Evolutionary conservation across 2,329 filamentous ascomycete species (phyloP), one percentile per base, ranked within the genome.

Genomic region (Sclerotiophoma versabilis): DNA sequence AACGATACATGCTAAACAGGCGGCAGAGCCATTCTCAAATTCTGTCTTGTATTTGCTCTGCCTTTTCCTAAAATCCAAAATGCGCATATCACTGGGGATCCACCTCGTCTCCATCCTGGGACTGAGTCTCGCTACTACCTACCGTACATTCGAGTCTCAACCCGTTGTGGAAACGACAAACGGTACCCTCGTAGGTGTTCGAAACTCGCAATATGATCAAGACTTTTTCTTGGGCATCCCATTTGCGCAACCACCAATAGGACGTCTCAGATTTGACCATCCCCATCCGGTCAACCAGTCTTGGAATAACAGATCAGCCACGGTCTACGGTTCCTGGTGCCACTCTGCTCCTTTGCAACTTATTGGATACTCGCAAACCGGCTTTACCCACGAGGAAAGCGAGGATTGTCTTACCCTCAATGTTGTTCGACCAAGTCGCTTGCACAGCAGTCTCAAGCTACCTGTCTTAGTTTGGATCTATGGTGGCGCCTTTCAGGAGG

Each of bases 401-500:
- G 64, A 68, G 48, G 64, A 68, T 36, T 68, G 64, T 48, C 46
- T 68, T 15, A 57, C 52, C 6, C 43, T 68, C 9, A 65, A 66
- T 33, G 48, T 68, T n/a, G n/a, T 48, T 22, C 22, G 30, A 9
- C 44, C 44, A 3, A 11, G 22, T 75, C 72, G 72, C 74, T 77
- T 45, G 71, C 63, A 49, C 73, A 75, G 12, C 3, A 19, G 15
- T 6, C 3, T 14, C 1, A 10, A 36, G 2, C 22, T 36, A 3
- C 30, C 42, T 7, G 42, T 26, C 2, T 14, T 22, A 11, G 30
- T 36, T 9, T 36, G 30, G 29, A 36, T 45, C 3, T 22, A 26
- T 10, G 30, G 20, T 10, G 76, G 76, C 33, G 72, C 69, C 2
- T 77, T 75, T 34, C 65, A 67, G 27, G 47, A 65, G 30, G 73